These are phyloP conservation scores for Porcisia deanei DNA, from an alignment of 208 protist genomes.

Conservation along the genomic window DNA sequence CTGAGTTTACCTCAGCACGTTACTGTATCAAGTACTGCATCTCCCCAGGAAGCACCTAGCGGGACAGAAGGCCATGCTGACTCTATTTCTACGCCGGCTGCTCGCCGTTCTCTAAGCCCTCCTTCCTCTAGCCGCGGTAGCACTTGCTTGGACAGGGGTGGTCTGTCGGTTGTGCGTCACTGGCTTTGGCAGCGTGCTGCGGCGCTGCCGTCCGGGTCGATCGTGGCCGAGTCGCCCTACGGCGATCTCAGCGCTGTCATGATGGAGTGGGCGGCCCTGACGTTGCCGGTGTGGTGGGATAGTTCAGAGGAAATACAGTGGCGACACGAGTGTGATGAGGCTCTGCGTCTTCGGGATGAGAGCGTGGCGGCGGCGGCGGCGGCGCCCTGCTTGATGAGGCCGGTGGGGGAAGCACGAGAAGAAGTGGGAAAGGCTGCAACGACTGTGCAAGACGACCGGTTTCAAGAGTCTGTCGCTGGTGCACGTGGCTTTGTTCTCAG, in stretches of 20 bases:
- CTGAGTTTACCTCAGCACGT: background rate
- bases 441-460: background rate
- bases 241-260: constrained; percentile 6
- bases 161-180: constrained; percentile 5
- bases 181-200: constrained; percentile 35
- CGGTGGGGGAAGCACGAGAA: background rate
- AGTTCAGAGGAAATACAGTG: constrained; percentile 5
- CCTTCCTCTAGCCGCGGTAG: background rate
- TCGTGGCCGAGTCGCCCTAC: background rate
- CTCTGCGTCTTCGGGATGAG: constrained; percentile 1
- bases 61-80: no score
- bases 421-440: background rate
- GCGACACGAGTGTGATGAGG: background rate
- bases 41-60: background rate
- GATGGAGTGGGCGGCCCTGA: constrained; percentile 9
- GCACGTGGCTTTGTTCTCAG: background rate
- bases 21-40: background rate
- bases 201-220: constrained; percentile 13
- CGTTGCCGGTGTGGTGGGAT: constrained; percentile 4
- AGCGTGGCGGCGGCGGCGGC: background rate
- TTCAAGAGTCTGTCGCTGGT: background rate
- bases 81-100: background rate
- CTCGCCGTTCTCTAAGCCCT: background rate
- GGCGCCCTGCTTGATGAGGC: no score
- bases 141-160: background rate